These are phyloP conservation scores for Scutellaria galericulata DNA, from an alignment of 257 asterid species.

Conservation along the genomic window DNA sequence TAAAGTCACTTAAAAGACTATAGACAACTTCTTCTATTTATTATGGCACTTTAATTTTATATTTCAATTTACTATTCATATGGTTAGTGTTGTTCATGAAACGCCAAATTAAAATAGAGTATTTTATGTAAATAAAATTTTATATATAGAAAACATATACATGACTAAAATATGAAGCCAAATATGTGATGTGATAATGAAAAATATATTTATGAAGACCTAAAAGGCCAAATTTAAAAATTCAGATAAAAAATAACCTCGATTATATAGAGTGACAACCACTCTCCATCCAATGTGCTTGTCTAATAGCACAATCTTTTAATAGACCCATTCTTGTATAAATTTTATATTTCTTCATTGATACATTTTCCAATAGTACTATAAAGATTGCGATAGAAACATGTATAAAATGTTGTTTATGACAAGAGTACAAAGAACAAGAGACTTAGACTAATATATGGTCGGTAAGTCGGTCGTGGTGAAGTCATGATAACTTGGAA, in stretches of 20 bases:
- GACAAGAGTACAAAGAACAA: conserved; percentile 21
- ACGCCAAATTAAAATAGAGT: no score
- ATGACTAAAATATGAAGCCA: no score
- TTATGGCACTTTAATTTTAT: no score
- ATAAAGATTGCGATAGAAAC: not conserved
- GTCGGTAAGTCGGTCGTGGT: conserved; percentile 44
- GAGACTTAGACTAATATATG: conserved; percentile 14
- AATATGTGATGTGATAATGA: not conserved
- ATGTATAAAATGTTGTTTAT: conserved; percentile 27
- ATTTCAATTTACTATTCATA: no score
- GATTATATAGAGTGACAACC: not conserved
- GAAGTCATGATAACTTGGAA: conserved; percentile 27
- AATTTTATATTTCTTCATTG: not conserved
- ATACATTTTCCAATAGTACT: not conserved
- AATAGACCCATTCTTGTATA: not conserved
- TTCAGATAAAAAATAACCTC: not conserved
- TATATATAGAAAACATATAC: no score
- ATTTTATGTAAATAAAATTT: no score
- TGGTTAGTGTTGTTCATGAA: no score
- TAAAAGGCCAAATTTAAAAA: not conserved
- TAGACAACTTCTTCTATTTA: no score
- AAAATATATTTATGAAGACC: not conserved
- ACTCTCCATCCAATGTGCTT: not conserved
- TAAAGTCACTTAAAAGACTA: no score
- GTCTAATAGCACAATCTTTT: not conserved